phyloP scores from a whole-genome alignment of 1,139 yeast species.

The Candida tropicalis region DNA sequence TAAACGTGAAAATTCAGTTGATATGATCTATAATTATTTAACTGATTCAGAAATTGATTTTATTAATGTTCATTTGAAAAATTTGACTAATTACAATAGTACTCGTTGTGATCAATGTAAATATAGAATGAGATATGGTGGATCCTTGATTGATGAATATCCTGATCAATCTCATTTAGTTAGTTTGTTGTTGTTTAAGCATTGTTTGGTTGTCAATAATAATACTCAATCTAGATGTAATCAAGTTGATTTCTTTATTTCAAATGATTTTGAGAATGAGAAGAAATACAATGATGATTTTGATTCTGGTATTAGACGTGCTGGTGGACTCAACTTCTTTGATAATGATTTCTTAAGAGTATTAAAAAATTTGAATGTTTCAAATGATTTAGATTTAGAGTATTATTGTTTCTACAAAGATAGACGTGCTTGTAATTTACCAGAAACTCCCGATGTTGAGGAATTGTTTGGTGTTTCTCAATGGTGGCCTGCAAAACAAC shows the following conservation, averaged over 20 bases:
- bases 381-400: constrained; percentile 39
- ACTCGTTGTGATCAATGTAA: constrained; percentile 41
- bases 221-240: constrained; percentile 35
- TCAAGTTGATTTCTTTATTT: constrained; percentile 39
- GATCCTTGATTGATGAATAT: constrained; percentile 26
- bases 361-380: constrained; percentile 36
- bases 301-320: constrained; percentile 27
- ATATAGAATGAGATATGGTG: constrained; percentile 35
- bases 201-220: constrained; percentile 35
- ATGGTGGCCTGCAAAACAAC: constrained; percentile 37
- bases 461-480: constrained; percentile 26
- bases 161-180: constrained; percentile 42
- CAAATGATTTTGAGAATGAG: constrained; percentile 31
- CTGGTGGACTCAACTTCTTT: constrained; percentile 31
- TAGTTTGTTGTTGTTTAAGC: constrained; percentile 37
- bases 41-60: constrained; percentile 32
- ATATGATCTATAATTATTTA: constrained; percentile 28
- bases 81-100: constrained; percentile 32
- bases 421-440: constrained; percentile 29
- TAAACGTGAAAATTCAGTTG: constrained; percentile 25
- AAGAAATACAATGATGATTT: constrained; percentile 20
- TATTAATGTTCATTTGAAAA: constrained; percentile 28
- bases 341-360: constrained; percentile 45
- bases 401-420: constrained; percentile 36
- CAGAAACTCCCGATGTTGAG: constrained; percentile 31